These are phyloP conservation scores for Russula lepida DNA, from an alignment of 768 basidiomycete species.

Conservation along the genomic window DNA sequence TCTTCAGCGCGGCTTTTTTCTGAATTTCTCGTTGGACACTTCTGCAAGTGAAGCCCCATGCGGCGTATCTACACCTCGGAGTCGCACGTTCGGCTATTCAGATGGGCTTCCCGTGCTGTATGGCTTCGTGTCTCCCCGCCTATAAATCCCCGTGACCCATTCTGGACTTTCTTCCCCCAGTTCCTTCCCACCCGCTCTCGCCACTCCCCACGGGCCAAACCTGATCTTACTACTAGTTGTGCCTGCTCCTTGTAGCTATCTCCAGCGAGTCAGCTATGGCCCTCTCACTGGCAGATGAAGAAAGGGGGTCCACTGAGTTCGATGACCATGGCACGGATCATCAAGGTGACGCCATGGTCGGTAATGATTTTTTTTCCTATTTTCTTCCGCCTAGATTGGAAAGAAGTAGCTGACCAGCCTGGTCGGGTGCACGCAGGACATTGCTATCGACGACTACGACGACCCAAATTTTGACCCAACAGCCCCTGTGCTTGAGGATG, in stretches of 20 bases:
- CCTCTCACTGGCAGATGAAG: conserved; percentile 6
- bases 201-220: not conserved
- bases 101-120: no score
- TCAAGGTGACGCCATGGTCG: not conserved
- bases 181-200: not conserved
- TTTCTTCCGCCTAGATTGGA: not conserved
- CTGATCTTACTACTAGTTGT: not conserved
- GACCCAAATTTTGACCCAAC: conserved; percentile 32
- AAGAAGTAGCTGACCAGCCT: no score
- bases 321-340: conserved; percentile 11
- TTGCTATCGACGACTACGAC: conserved; percentile 24
- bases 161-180: not conserved
- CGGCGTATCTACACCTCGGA: no score
- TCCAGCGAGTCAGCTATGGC: conserved; percentile 9
- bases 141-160: not conserved
- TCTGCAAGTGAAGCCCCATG: no score
- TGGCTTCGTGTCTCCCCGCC: not conserved
- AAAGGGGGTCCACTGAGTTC: conserved; percentile 21
- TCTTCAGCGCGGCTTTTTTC: no score
- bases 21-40: no score
- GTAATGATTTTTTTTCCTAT: not conserved
- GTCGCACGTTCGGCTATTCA: not conserved
- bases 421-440: not conserved
- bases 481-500: conserved; percentile 31
- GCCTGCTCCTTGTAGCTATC: not conserved